Evolutionary conservation across 371 early-diverging fungal species (phyloP), one percentile per base, ranked within the genome.

Genomic region (Rhizopus microsporus): DNA sequence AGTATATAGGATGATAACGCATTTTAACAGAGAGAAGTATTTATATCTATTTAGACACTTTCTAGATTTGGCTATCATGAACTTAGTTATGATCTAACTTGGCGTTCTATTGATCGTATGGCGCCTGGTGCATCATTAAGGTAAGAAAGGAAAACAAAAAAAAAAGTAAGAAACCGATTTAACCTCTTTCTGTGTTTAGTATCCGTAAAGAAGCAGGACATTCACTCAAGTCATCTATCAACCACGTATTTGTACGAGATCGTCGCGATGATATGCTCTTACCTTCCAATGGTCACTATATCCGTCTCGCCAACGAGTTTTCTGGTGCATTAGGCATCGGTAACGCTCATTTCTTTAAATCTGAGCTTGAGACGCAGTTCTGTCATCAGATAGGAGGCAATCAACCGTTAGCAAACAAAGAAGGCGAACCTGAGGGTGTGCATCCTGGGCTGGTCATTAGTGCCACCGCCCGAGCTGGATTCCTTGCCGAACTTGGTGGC

Each of bases 131-230:
- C 95, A 1, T 92, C 94, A 3, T 75, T 89, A 56, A 87, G 86
- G 85, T 86, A 78, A 42, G 12, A 8, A 39, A n/a, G n/a, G n/a
- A n/a, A n/a, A n/a, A n/a, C n/a, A n/a, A 51, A 8, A 35, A 34
- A 10, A 15, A 8, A 16, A 3, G 12, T 15, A 38, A n/a, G 23
- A 16, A 29, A 42, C 29, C 17, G 5, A 40, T 29, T 13, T 29
- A 29, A 10, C n/a, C 1, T 45, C 23, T 16, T 34, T 47, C 43
- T 56, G 4, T 53, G 8, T 57, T 17, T 71, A 93, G 93, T 62
- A 83, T 96, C 54, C 90, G 97, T 31, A 71, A 87, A 37, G 90
- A 94, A 59, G 95, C 90, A 13, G 97, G 96, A 0, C 90, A 96
- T 67, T 77, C 90, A 15, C 71, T 96, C 35, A 96, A 96, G 67